Evolutionary conservation across 331 rosid species (phyloP), one percentile per base, ranked within the genome.

Genomic region (Pyrus hybrid): DNA sequence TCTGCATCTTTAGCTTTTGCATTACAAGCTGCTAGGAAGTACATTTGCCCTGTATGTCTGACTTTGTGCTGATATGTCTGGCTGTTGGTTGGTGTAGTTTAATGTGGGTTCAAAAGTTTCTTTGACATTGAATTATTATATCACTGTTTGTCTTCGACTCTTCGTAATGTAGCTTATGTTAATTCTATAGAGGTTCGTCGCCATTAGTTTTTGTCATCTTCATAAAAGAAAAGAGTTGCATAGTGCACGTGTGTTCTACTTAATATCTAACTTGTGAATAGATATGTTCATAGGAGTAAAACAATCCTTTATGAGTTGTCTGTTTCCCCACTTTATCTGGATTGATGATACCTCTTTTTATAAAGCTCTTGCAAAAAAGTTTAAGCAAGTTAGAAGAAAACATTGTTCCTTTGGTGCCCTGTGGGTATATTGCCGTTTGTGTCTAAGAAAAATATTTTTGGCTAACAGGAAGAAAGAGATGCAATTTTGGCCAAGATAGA

Each of bases 381-480:
- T 37, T 41, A 41, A 41, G 14, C 47, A 41, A 41, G 20, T 57
- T 71, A 22, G 61, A 63, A 23, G 57, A 70, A 54, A 47, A 13
- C 37, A 49, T 37, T 61, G 51, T 74, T 65, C 33, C 63, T 72
- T 62, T 7, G 10, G 35, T 16, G 67, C 58, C 73, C 8, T 51
- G 10, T 69, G 62, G 17, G 62, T 79, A 60, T 63, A 10, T 69
- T 47, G 53, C 62, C 6, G 21, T 65, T 14, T 26, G 47, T 58
- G 53, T 56, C 62, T 72, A 76, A 79, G 68, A 74, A 37, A 78
- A 37, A 68, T 60, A 61, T 29, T 80, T 80, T 70, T 60, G 80
- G 77, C 80, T 61, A 77, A 83, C 95, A 94, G 99, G 99, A 94
- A 83, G 96, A 94, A 85, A 90, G 97, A 84, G 99, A 94, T 77